Conservation (phyloP, 1,284 basidiomycete species). For the Cystobasidiaceae sp. region DNA sequence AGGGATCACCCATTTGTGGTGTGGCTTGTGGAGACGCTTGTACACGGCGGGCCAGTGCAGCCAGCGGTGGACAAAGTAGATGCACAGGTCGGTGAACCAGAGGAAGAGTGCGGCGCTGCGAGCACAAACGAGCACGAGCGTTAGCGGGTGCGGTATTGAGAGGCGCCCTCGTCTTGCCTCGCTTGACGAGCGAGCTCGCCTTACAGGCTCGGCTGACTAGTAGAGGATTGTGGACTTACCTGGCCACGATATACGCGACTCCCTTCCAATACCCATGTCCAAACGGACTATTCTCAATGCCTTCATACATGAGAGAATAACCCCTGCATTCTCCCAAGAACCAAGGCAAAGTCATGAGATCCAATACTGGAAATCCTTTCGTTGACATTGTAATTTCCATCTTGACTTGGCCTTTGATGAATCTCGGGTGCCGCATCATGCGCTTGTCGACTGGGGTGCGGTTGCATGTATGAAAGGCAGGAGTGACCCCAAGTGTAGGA, state of each 20-base stretch:
- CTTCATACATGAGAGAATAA: conserved; percentile 71
- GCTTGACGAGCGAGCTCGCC: conserved; percentile 7
- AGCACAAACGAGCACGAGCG: conserved; percentile 42
- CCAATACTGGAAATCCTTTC: conserved; percentile 71
- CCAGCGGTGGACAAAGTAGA: conserved; percentile 92
- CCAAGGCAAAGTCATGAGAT: conserved; percentile 79
- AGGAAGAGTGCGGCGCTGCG: conserved; percentile 58
- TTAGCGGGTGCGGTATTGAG: conserved; percentile 9
- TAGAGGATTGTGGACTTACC: conserved; percentile 25
- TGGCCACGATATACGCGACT: conserved; percentile 47
- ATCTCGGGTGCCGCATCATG: conserved; percentile 92
- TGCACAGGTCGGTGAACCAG: conserved; percentile 81
- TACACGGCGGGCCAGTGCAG: conserved; percentile 83
- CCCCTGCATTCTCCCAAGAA: conserved; percentile 90
- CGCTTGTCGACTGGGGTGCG: conserved; percentile 85
- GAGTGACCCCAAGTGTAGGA: conserved; percentile 56
- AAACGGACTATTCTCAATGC: conserved; percentile 55
- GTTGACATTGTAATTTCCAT: conserved; percentile 76
- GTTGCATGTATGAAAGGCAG: conserved; percentile 71
- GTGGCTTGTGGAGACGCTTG: conserved; percentile 65
- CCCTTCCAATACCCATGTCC: conserved; percentile 53
- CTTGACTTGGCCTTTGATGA: conserved; percentile 78
- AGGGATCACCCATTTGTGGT: conserved; percentile 98
- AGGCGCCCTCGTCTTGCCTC: too few species aligned
- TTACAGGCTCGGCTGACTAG: too few species aligned